Percentiles rank a stretch among this genome's conserved stretches.
Evolutionary conservation across 2,329 filamentous ascomycete genomes (phyloP).

Genomic region (Macrophomina tecta): DNA sequence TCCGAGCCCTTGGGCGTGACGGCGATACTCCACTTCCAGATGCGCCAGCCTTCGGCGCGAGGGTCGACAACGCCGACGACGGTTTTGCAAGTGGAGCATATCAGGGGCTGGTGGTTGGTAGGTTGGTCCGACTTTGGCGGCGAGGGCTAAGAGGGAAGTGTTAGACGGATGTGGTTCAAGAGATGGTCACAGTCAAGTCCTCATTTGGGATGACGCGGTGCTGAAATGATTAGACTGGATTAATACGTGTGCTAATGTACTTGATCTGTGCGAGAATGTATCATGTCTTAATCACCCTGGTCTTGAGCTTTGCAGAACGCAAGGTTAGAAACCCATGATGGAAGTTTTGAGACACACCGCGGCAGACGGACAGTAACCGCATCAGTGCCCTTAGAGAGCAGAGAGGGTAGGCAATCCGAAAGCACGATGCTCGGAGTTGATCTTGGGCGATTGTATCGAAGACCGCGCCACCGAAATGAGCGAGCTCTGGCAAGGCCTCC

Average conservation of each 20-base stretch:
- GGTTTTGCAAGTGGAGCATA: slow-evolving; percentile 48
- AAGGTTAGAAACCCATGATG: slow-evolving; percentile 10
- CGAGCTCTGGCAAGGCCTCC: slow-evolving; percentile 51
- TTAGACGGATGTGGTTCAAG: neutral
- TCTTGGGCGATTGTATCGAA: slow-evolving; percentile 67
- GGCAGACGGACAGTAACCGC: slow-evolving; percentile 15
- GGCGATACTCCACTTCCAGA: slow-evolving; percentile 57
- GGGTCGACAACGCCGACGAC: slow-evolving; percentile 51
- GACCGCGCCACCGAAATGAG: slow-evolving; percentile 51
- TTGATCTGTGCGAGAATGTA: neutral
- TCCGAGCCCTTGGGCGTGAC: slow-evolving; percentile 32
- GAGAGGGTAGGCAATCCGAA: slow-evolving; percentile 6
- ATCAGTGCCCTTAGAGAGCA: neutral
- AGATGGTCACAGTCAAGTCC: no score
- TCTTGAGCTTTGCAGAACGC: slow-evolving; percentile 4
- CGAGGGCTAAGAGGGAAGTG: slow-evolving; percentile 3
- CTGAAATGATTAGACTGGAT: no score
- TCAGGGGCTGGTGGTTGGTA: slow-evolving; percentile 29
- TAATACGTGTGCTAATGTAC: neutral
- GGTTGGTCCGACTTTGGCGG: neutral
- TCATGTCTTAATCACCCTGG: slow-evolving; percentile 19
- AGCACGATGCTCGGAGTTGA: slow-evolving; percentile 34
- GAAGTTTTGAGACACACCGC: neutral
- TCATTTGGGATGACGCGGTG: no score
- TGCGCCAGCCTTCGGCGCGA: slow-evolving; percentile 52